phyloP scores from a whole-genome alignment of 257 asterid genomes.

The Plantago elongata region DNA sequence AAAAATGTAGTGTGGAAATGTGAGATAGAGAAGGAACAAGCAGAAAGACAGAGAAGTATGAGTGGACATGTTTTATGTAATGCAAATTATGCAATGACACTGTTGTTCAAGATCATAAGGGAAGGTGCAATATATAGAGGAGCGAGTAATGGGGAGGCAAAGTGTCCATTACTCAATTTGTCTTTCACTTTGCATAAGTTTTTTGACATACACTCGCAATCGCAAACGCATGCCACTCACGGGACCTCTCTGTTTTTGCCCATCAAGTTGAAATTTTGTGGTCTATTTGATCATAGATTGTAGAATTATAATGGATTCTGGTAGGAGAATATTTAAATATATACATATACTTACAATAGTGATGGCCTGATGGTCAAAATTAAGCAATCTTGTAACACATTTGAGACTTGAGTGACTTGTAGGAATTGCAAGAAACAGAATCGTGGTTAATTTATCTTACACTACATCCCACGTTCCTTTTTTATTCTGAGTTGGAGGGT shows the following conservation, averaged over 20 bases:
- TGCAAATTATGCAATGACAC: background rate
- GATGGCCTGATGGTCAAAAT: too few species aligned
- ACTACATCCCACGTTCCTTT: too few species aligned
- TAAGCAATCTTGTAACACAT: too few species aligned
- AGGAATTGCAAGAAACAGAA: too few species aligned
- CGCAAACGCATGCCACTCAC: too few species aligned
- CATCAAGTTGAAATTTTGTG: background rate
- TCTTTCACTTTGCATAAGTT: background rate
- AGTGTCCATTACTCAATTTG: slow-evolving; percentile 1
- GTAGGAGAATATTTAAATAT: too few species aligned
- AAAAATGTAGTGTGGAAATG: slow-evolving; percentile 4
- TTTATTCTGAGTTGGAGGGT: too few species aligned
- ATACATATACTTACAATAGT: too few species aligned
- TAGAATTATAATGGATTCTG: too few species aligned
- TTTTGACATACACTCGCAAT: background rate
- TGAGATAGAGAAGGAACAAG: background rate
- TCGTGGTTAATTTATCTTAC: too few species aligned
- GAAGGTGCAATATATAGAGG: background rate
- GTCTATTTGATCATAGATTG: too few species aligned
- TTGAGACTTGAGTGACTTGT: too few species aligned
- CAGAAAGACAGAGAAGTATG: background rate
- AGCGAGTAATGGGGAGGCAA: background rate
- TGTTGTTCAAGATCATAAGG: background rate
- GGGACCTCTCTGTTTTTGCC: slow-evolving; percentile 11
- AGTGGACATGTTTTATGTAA: slow-evolving; percentile 5